These are phyloP conservation scores for Mrakia blollopis DNA, from an alignment of 768 basidiomycete genomes.

Conservation along the genomic window DNA sequence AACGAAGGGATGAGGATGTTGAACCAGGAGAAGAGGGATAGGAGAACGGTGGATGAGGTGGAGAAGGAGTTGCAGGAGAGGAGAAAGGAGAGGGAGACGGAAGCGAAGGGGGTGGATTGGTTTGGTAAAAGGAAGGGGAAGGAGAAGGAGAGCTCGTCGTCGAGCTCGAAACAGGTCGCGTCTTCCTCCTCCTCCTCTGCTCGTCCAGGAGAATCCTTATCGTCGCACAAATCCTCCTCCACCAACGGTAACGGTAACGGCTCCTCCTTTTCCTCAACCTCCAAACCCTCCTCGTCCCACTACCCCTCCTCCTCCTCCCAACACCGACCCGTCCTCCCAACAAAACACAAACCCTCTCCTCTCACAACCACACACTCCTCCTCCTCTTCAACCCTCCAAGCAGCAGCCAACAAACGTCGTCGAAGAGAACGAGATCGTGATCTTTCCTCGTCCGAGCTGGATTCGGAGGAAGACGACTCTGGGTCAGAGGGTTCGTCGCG, in stretches of 20 bases:
- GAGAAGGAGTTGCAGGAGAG: conserved; percentile 34
- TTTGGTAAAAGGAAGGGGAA: not conserved
- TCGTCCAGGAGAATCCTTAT: not conserved
- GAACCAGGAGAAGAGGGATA: conserved; percentile 36
- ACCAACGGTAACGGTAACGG: not conserved
- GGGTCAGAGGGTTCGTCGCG: not conserved
- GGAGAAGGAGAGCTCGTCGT: not conserved
- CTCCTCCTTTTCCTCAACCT: not conserved
- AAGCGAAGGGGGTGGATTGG: not conserved
- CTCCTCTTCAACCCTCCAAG: conserved; percentile 6
- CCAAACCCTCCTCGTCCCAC: conserved; percentile 1
- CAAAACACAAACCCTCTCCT: not conserved
- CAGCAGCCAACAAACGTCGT: not conserved
- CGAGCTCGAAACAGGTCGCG: not conserved
- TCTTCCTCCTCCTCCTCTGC: not conserved
- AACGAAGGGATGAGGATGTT: conserved; percentile 26
- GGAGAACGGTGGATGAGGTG: conserved; percentile 39
- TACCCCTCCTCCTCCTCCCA: conserved; percentile 3
- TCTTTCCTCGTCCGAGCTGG: conserved; percentile 17
- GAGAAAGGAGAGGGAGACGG: conserved; percentile 3
- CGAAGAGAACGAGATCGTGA: not conserved
- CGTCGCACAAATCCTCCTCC: not conserved
- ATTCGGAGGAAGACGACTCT: not conserved
- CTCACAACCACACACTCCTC: too few relatives aligned
- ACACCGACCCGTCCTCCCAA: not conserved